A percentile compares a stretch with the other conserved stretches of the same genome.
Conservation (phyloP, 2,329 filamentous ascomycete genomes). For the Clonostachys rosea region DNA sequence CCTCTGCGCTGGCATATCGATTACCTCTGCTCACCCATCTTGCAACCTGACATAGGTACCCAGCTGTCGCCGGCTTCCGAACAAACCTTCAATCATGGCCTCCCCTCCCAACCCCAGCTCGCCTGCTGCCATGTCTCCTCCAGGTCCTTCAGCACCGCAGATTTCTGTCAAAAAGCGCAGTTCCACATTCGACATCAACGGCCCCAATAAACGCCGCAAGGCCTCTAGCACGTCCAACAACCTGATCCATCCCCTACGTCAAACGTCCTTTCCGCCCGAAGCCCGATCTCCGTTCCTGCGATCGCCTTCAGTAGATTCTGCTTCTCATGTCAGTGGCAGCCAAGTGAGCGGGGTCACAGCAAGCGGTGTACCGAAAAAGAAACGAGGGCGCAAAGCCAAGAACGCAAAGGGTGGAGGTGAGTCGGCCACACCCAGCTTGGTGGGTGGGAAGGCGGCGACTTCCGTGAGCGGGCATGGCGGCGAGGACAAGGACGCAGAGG, state of each 20-base stretch:
- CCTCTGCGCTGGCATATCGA: no score
- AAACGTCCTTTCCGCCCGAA: constrained; percentile 75
- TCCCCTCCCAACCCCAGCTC: constrained; percentile 50
- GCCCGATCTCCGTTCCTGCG: constrained; percentile 50
- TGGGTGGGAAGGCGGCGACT: constrained; percentile 32
- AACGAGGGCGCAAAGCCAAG: constrained; percentile 59
- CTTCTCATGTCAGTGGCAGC: constrained; percentile 57
- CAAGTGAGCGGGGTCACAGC: constrained; percentile 40
- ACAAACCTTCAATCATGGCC: constrained; percentile 34
- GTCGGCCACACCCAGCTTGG: constrained; percentile 30
- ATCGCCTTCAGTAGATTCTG: constrained; percentile 61
- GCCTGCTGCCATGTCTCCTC: constrained; percentile 50
- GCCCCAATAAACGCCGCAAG: constrained; percentile 64
- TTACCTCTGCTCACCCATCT: no score
- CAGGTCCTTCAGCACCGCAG: constrained; percentile 44
- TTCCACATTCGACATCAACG: constrained; percentile 46
- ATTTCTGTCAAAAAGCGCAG: constrained; percentile 55
- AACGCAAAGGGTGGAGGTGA: constrained; percentile 28
- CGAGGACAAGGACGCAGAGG: constrained; percentile 42
- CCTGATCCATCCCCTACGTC: constrained; percentile 66
- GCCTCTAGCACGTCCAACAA: constrained; percentile 57
- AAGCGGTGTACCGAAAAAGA: constrained; percentile 45
- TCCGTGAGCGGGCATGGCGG: constrained; percentile 38
- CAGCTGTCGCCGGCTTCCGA: no score
- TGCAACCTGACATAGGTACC: no score